Evolutionary conservation across 352 stramenopile genomes (phyloP).

Genomic region (Globisporangium camurandrum): DNA sequence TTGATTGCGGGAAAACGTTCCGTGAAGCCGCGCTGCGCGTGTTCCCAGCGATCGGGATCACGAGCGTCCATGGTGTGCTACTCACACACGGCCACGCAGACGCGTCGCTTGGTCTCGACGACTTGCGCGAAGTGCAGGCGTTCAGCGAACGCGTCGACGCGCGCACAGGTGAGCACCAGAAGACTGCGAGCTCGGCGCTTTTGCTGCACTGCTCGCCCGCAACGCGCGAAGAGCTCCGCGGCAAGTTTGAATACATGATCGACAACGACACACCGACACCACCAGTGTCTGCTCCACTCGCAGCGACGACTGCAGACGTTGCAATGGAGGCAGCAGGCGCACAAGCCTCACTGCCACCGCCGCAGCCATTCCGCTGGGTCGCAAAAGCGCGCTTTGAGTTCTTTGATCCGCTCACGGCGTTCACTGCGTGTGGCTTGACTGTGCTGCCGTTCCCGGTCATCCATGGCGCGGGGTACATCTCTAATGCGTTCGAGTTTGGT

Average conservation of each 20-base stretch:
- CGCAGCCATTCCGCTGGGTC: conserved; percentile 56
- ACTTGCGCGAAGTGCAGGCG: conserved; percentile 74
- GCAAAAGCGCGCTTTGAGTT: conserved; percentile 61
- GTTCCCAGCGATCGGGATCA: conserved; percentile 45
- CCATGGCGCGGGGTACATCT: conserved; percentile 74
- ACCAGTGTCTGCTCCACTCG: neutral
- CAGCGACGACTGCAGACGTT: too few relatives aligned
- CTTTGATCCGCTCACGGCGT: conserved; percentile 45
- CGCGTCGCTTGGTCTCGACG: conserved; percentile 75
- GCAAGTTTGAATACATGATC: conserved; percentile 80
- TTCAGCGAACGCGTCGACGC: conserved; percentile 43
- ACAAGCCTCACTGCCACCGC: neutral
- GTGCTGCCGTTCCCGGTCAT: conserved; percentile 73
- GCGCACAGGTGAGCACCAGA: conserved; percentile 51
- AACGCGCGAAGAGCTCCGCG: conserved; percentile 48
- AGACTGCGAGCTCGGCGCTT: conserved; percentile 42
- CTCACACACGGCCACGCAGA: conserved; percentile 85
- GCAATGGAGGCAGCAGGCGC: too few relatives aligned
- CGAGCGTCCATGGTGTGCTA: conserved; percentile 58
- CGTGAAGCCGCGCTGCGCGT: conserved; percentile 61
- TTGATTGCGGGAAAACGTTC: conserved; percentile 89
- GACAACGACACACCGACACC: conserved; percentile 23
- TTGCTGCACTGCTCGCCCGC: conserved; percentile 49
- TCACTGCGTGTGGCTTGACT: conserved; percentile 33
- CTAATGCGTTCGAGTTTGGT: conserved; percentile 78